Percentiles rank a stretch among this genome's conserved stretches.
Conservation (phyloP, 2,329 filamentous ascomycete species). For the Venturia pyrina region DNA sequence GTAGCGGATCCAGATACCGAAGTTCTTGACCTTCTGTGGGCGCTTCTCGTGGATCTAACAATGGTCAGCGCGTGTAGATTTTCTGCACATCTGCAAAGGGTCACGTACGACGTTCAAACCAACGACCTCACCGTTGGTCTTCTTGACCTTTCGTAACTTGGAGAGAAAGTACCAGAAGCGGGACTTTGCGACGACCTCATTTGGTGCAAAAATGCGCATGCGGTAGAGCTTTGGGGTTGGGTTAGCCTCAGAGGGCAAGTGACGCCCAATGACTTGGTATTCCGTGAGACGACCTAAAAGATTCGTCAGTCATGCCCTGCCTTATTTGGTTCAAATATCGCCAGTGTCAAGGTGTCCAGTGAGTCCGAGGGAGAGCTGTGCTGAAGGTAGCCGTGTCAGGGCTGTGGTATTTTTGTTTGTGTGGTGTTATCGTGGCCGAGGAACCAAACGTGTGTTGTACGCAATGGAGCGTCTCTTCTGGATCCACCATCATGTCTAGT, state of each 20-base stretch:
- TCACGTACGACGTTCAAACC: constrained; percentile 81
- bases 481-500: not conserved
- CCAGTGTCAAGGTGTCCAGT: too few relatives aligned
- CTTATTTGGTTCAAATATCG: not conserved
- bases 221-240: constrained; percentile 97
- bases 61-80: not conserved
- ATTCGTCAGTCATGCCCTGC: constrained; percentile 16
- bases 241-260: constrained; percentile 95
- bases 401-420: not conserved
- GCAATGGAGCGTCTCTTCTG: not conserved
- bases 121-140: constrained; percentile 99
- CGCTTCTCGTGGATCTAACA: constrained; percentile 95
- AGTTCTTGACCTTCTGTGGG: constrained; percentile 99
- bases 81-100: not conserved
- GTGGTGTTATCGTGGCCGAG: not conserved
- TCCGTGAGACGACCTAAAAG: constrained; percentile 90
- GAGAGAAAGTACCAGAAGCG: constrained; percentile 99
- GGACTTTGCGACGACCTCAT: constrained; percentile 97
- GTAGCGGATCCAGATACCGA: constrained; percentile 99
- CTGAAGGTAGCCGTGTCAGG: not conserved
- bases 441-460: not conserved
- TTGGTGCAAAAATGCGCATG: constrained; percentile 99
- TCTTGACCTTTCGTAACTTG: constrained; percentile 99
- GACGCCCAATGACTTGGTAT: constrained; percentile 99
- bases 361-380: not conserved